Evolutionary conservation across 2,329 filamentous ascomycete genomes (phyloP), one percentile per base, ranked within the genome.

Genomic region (Pseudogymnoascus sp.): DNA sequence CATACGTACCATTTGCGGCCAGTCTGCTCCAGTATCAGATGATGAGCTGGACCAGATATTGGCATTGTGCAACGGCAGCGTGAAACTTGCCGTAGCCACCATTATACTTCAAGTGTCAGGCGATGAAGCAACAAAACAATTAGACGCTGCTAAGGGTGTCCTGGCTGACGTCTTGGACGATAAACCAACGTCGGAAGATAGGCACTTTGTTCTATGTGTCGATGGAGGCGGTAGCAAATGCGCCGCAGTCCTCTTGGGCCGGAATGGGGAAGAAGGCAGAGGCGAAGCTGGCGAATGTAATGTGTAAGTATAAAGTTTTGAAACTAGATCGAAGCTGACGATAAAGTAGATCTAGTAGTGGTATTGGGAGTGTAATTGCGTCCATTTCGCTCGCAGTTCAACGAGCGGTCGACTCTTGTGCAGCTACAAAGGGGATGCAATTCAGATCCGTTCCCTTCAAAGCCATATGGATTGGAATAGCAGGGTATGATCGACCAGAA

Each of bases 191-290:
- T 4, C 12, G 14, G 23, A 33, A 11, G 33, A 42, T 58, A 8
- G 60, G 16, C 23, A 62, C 49, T 28, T 69, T 60, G 69, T 73
- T 3, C 67, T 78, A 1, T 77, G 76, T 38, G 70, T 78, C 16
- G 76, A 79, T 67, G 76, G 75, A 0, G 77, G 77, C 14, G 76
- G 76, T 0, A 76, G 71, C 2, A 77, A 77, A 64, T 77, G 76
- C 63, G 75, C 74, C 19, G 77, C 76, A n/a, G 71, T 70, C 2
- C 63, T 76, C 9, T 63, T 73, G 4, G 68, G 70, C 14, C 61
- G 62, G 1, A 60, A 67, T 16, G 72, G 72, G 2, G 52, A 65
- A 4, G 59, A 67, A 0, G 71, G 70, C 1, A 66, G 66, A 23
- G 75, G 75, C 4, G 69, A 68, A 33, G 69, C 72, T 36, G 74